A percentile compares a stretch with the other conserved stretches of the same genome.
phyloP scores from a whole-genome alignment of 2,329 filamentous ascomycete species.

The Decorospora gaudefroyi region DNA sequence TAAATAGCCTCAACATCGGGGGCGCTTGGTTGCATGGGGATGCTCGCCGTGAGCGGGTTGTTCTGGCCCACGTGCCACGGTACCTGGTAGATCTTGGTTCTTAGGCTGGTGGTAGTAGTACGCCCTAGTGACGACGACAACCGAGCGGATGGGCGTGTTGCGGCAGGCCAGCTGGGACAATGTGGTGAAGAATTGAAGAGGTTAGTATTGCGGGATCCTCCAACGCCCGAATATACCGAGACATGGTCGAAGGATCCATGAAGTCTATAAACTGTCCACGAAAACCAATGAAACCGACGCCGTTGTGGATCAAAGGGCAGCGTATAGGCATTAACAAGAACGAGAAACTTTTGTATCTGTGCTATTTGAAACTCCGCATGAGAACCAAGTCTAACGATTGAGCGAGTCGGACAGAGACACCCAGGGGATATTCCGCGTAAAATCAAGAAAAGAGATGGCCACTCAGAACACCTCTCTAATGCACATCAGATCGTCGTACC shows the following conservation, averaged over 20 bases:
- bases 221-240: slow-evolving; percentile 2
- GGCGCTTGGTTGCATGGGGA: too few relatives aligned
- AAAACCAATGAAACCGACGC: slow-evolving; percentile 6
- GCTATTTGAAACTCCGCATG: slow-evolving; percentile 29
- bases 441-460: slow-evolving; percentile 17
- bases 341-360: slow-evolving; percentile 31
- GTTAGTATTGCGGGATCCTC: slow-evolving; percentile 22
- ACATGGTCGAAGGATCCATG: slow-evolving; percentile 1
- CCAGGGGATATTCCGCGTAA: slow-evolving; percentile 29
- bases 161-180: too few relatives aligned
- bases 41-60: too few relatives aligned
- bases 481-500: slow-evolving; percentile 44
- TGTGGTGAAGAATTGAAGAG: not conserved
- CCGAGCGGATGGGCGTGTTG: too few relatives aligned
- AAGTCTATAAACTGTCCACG: slow-evolving; percentile 19
- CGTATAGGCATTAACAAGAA: too few relatives aligned
- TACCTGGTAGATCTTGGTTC: not conserved
- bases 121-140: too few relatives aligned
- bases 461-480: slow-evolving; percentile 41
- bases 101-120: too few relatives aligned
- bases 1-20: not conserved
- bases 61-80: not conserved
- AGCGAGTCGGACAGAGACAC: slow-evolving; percentile 15
- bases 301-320: slow-evolving; percentile 9
- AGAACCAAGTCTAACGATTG: slow-evolving; percentile 28